Evolutionary conservation across 2,329 filamentous ascomycete species (phyloP), one percentile per base, ranked within the genome.

Genomic region (Exophiala dermatitidis): DNA sequence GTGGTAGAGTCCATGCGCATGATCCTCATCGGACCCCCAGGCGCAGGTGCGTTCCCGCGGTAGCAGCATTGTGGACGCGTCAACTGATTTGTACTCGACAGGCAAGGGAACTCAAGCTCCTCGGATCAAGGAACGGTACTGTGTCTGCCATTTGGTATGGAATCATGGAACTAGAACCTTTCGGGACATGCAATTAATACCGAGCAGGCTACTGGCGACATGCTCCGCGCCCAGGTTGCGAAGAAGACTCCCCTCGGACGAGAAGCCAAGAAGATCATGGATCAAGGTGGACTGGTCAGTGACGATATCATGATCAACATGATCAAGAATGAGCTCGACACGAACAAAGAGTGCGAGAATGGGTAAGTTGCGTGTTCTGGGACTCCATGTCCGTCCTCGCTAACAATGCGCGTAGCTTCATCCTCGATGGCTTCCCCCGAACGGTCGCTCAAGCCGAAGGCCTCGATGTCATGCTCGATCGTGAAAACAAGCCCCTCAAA

Each of bases 181-280:
- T 29, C 36, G 4, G 30, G 30, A 28, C 9, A 41, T 33, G 19
- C 8, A 9, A 48, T 36, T 42, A 28, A 53, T 47, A 34, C 44
- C 37, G 29, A 45, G 47, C 66, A 96, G 90, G 93, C 93, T 60
- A 98, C 93, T 56, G 93, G 93, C 71, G 93, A 98, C 75, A 98
- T 98, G 93, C 82, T 98, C 68, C 90, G 93, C 68, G 95, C 90
- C 63, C 93, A 98, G 74, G 93, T 98, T 69, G 87, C 91, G 62
- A 94, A 95, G 77, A 96, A 97, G 84, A 98, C 93, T 53, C 75
- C 87, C 56, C 83, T 98, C 62, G 93, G 93, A 65, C 83, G 87
- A 69, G 90, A 96, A 78, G 93, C 93, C 63, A 98, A 98, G 85
- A 97, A 97, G 84, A 98, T 98, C 73, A 98, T 98, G 93, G 93